Evolutionary conservation across 805 yeast species (phyloP), one percentile per base, ranked within the genome.

Genomic region (Blastobotrys mokoenaii): DNA sequence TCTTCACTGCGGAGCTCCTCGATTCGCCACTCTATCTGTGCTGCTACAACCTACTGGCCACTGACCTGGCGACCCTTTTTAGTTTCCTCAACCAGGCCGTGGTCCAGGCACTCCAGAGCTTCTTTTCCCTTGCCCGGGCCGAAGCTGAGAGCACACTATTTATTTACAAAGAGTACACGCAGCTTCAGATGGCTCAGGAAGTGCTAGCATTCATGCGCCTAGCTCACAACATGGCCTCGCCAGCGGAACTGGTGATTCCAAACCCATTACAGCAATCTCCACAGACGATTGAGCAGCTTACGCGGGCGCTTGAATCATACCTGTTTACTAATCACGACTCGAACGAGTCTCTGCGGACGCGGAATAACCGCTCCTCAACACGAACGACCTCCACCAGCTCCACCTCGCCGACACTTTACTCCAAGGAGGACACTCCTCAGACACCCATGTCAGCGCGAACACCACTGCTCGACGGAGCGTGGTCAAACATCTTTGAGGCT

Each of bases 121-220:
- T 51, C 35, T 45, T 43, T 34, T 36, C 45, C 30, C 44, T 51
- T 14, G 38, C 45, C 9, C 42, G 46, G 11, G 35, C 47, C 16
- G 52, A 51, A 31, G 51, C 55, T n/a, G 52, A 49, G 30, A 34
- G 52, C 36, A 47, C 53, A 12, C 42, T 51, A 20, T 49, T 47
- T 32, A 32, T 49, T 10, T 49, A 49, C 40, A 51, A 51, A 38
- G 55, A 51, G 36, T 47, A 44, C 45, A 49, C 52, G 10, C 53
- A 49, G 46, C 46, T 51, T n/a, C 48, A 49, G 18, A 40, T 47
- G 9, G 15, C 44, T 17, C 51, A 44, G 4, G 55, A 51, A 20
- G 50, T 49, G 3, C 10, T 18, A 9, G 17, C 41, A 6, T 51
- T 49, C 33, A 43, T 41, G 12, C 36, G 30, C 7, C 31, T 47